Evolutionary conservation across 106 monocot species (phyloP).

Genomic region (Allium cepa): DNA sequence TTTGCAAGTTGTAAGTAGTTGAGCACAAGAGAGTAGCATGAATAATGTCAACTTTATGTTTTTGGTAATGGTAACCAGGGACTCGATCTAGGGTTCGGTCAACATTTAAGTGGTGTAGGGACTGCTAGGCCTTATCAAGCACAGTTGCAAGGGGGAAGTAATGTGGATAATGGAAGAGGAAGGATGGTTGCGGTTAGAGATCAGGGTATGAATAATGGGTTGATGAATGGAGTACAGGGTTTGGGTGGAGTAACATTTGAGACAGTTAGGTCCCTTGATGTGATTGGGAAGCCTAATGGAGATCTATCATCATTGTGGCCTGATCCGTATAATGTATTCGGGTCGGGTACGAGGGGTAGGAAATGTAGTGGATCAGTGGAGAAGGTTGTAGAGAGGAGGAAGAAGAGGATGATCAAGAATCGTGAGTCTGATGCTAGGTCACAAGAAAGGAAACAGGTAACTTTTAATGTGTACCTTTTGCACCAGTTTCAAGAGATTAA

Average conservation of each 20-base stretch:
- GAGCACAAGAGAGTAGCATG: background rate
- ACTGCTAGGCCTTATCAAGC: background rate
- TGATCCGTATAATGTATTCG: slow-evolving; percentile 27
- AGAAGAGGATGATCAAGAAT: slow-evolving; percentile 34
- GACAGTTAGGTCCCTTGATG: slow-evolving; percentile 14
- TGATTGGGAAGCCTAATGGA: slow-evolving; percentile 19
- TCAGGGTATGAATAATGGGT: slow-evolving; percentile 18
- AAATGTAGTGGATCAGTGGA: slow-evolving; percentile 28
- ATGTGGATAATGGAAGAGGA: slow-evolving; percentile 4
- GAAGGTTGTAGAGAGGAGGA: slow-evolving; percentile 25
- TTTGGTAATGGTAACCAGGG: slow-evolving; percentile 10
- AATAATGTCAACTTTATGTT: slow-evolving; percentile 4
- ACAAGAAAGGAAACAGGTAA: slow-evolving; percentile 60
- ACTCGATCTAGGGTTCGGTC: slow-evolving; percentile 8
- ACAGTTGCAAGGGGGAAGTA: background rate
- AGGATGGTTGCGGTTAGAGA: slow-evolving; percentile 18
- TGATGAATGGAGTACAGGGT: slow-evolving; percentile 29
- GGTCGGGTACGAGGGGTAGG: slow-evolving; percentile 28
- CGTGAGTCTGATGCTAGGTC: slow-evolving; percentile 71
- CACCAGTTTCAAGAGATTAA: too few species aligned
- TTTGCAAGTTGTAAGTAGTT: background rate
- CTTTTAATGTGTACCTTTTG: too few species aligned
- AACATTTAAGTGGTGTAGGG: background rate
- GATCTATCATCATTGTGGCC: slow-evolving; percentile 42
- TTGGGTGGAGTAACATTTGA: slow-evolving; percentile 18